Base-by-base conservation (phyloP, 2,329 filamentous ascomycete species). In the Fusarium sp. region DNA sequence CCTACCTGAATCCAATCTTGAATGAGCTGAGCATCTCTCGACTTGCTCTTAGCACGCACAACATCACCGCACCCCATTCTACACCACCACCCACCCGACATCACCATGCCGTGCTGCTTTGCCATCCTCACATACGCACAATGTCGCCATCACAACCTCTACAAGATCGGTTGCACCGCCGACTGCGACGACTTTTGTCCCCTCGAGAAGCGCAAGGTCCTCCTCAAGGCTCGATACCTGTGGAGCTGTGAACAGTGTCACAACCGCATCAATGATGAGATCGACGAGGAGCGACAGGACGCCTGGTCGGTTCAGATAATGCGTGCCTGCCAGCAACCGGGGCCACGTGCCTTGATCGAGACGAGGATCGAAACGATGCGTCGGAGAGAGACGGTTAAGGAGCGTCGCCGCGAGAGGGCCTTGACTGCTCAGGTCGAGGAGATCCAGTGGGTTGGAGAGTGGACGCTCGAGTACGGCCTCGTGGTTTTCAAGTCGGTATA, bases 61-160 rank as follows among this genome's bases (percentile, higher is more conserved):
- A 14, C 51, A 40, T 46, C 44, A 17, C 27, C 16, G 3, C 56
- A 40, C 36, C 11, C 31, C 11, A 42, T 35, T 42, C 57, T 20
- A 6, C 22, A 16, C n/a, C 11, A 22, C 55, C 16, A 38, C 7
- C 55, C 16, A 38, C 7, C 11, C 22, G 53, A 44, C 62, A n/a
- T 24, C 59, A 66, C 35, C 33, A 81, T 81, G 80, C 77, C 79
- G 27, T 81, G 80, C 72, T 78, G 76, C 60, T 66, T 80, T 44
- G 73, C 72, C 49, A 77, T 80, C 24, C 44, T 80, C 8, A 68
- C 73, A 20, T 80, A 66, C 66, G 60, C 42, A 6, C 71, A 67
- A 57, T 81, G 80, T 62, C n/a, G 51, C 17, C 80, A 81, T 66
- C 71, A 55, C 51, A 70, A 22, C 17, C 69, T 80, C 20, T 71